A percentile compares a stretch with the other conserved stretches of the same genome.
phyloP scores from a whole-genome alignment of 176 grass and related monocot species.

The Hyparrhenia diplandra region DNA sequence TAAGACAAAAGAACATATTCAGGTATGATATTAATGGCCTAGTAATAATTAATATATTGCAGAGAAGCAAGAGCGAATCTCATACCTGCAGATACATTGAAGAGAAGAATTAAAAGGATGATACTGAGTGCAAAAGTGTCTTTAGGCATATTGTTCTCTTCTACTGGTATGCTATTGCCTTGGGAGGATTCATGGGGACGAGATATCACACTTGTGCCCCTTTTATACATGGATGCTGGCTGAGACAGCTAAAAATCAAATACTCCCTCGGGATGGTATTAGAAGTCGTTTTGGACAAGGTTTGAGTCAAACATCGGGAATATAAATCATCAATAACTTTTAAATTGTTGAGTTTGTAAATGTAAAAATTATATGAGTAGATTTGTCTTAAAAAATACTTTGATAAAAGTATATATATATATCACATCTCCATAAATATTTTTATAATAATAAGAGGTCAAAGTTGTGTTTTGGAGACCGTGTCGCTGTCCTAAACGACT shows the following conservation, averaged over 20 bases:
- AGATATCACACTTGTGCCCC: slow-evolving; percentile 23
- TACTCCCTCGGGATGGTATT: no score
- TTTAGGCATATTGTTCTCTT: slow-evolving; percentile 45
- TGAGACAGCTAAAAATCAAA: slow-evolving; percentile 19
- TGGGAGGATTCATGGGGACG: slow-evolving; percentile 26
- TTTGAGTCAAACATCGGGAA: no score
- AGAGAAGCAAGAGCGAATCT: slow-evolving; percentile 7
- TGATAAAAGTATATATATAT: no score
- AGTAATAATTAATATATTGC: not conserved
- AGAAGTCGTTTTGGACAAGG: no score
- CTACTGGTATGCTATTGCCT: slow-evolving; percentile 15
- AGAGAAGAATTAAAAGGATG: slow-evolving; percentile 49
- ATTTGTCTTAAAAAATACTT: no score
- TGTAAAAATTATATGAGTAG: no score
- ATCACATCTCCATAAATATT: no score
- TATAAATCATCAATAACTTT: no score
- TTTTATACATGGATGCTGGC: slow-evolving; percentile 48
- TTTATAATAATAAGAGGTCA: no score
- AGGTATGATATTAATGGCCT: not conserved
- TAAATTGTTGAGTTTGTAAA: no score
- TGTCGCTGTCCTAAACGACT: no score
- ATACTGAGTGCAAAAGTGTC: slow-evolving; percentile 23
- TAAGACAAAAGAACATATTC: slow-evolving; percentile 16
- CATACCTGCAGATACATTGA: slow-evolving; percentile 41
- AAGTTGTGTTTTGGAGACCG: no score